These are phyloP conservation scores for Penicillium sp. DNA, from an alignment of 2,329 filamentous ascomycete species.

Conservation along the genomic window DNA sequence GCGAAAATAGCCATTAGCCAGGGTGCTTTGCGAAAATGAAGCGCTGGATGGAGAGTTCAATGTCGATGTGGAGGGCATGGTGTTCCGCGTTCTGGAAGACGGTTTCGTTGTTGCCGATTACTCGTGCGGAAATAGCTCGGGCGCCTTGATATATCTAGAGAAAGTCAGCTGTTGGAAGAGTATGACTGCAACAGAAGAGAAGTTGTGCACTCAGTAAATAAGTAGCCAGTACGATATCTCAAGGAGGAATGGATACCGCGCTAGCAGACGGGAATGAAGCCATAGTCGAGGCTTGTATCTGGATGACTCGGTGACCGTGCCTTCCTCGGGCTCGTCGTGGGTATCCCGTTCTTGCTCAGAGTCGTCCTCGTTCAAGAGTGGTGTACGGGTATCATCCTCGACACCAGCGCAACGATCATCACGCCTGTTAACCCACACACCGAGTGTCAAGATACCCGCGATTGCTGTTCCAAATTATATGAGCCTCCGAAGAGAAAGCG, in stretches of 20 bases:
- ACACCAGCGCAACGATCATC: background rate
- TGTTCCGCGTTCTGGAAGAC: constrained; percentile 47
- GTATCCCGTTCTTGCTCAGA: background rate
- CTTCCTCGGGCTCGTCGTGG: constrained; percentile 9
- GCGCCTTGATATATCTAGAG: constrained; percentile 51
- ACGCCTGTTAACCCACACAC: constrained; percentile 17
- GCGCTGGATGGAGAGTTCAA: constrained; percentile 51
- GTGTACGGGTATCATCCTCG: background rate
- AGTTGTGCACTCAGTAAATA: constrained; percentile 38
- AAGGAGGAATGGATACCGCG: constrained; percentile 38
- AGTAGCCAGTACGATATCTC: constrained; percentile 45
- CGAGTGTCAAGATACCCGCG: constrained; percentile 13
- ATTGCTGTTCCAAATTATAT: constrained; percentile 14
- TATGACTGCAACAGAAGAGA: too few species aligned
- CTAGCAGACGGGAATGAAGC: constrained; percentile 33
- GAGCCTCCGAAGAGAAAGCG: background rate
- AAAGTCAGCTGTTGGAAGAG: background rate
- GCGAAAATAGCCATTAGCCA: constrained; percentile 51
- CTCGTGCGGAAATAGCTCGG: constrained; percentile 51
- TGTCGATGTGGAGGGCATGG: constrained; percentile 52
- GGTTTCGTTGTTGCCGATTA: constrained; percentile 48
- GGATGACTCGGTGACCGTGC: background rate
- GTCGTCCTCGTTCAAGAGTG: background rate
- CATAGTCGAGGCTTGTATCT: constrained; percentile 3
- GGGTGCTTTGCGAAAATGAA: constrained; percentile 47